phyloP scores from a whole-genome alignment of 805 yeast genomes.

The Candida xyloterini region DNA sequence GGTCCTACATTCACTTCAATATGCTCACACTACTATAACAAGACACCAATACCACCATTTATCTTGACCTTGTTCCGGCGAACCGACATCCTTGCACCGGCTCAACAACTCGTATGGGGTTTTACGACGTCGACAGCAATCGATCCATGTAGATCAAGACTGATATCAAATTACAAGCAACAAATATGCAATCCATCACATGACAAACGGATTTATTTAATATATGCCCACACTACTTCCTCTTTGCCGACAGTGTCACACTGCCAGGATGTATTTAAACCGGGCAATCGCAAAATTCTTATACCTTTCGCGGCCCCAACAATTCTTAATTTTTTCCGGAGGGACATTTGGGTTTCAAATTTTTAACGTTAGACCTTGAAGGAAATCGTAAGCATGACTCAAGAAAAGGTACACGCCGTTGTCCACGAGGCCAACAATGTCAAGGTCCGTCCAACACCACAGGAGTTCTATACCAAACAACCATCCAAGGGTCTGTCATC shows the following conservation, averaged over 20 bases:
- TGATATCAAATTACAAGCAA: neutral
- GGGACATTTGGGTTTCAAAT: slow-evolving; percentile 6
- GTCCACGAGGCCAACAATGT: slow-evolving; percentile 63
- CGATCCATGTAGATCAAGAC: neutral
- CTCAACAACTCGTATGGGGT: slow-evolving; percentile 8
- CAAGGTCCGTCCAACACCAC: slow-evolving; percentile 48
- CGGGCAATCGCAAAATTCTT: slow-evolving; percentile 10
- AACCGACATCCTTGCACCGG: slow-evolving; percentile 10
- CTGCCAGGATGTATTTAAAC: slow-evolving; percentile 2
- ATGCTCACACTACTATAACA: too few relatives aligned
- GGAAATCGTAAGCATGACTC: slow-evolving; percentile 18
- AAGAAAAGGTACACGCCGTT: slow-evolving; percentile 37
- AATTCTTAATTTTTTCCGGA: slow-evolving; percentile 11
- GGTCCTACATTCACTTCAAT: too few relatives aligned
- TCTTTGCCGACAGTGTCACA: slow-evolving; percentile 6
- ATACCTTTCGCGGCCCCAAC: slow-evolving; percentile 10
- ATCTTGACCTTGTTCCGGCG: neutral
- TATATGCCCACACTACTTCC: slow-evolving; percentile 1
- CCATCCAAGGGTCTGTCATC: slow-evolving; percentile 58
- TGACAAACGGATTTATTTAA: neutral
- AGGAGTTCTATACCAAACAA: slow-evolving; percentile 53
- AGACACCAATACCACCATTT: too few relatives aligned
- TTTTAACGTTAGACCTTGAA: slow-evolving; percentile 5
- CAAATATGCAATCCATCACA: neutral
- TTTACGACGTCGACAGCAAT: neutral